These are phyloP conservation scores for Apiospora sp. DNA, from an alignment of 2,329 filamentous ascomycete genomes.

Conservation along the genomic window DNA sequence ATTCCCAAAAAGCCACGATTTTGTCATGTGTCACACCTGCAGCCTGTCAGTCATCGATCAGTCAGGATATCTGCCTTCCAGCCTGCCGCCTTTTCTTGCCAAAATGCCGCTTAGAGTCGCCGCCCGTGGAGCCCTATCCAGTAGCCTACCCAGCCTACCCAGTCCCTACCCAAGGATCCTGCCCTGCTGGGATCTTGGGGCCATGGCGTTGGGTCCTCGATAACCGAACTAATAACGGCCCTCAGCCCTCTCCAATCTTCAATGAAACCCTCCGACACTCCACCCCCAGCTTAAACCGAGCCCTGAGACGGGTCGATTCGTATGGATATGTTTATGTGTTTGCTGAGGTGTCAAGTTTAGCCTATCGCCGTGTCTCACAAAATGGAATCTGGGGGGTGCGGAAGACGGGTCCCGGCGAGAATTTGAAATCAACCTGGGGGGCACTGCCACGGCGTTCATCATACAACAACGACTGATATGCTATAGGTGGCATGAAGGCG, in stretches of 20 bases:
- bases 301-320: not conserved
- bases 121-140: not conserved
- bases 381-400: not conserved
- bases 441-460: not conserved
- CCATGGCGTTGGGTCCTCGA: constrained; percentile 8
- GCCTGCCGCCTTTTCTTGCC: too few relatives aligned
- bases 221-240: not conserved
- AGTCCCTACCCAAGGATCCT: not conserved
- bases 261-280: constrained; percentile 4
- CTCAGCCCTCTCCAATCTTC: constrained; percentile 6
- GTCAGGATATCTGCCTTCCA: not conserved
- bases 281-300: not conserved
- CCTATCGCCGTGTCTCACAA: not conserved
- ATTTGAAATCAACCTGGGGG: not conserved
- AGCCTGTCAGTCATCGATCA: not conserved
- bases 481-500: not conserved
- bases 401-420: not conserved
- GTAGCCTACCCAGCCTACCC: too few relatives aligned
- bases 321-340: not conserved
- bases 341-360: not conserved
- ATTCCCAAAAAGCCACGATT: not conserved
- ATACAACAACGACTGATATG: not conserved
- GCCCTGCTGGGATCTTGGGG: not conserved
- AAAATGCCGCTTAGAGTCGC: constrained; percentile 1
- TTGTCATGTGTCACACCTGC: constrained; percentile 2